Conservation (phyloP, 2,329 filamentous ascomycete genomes). For the Venturia effusa region DNA sequence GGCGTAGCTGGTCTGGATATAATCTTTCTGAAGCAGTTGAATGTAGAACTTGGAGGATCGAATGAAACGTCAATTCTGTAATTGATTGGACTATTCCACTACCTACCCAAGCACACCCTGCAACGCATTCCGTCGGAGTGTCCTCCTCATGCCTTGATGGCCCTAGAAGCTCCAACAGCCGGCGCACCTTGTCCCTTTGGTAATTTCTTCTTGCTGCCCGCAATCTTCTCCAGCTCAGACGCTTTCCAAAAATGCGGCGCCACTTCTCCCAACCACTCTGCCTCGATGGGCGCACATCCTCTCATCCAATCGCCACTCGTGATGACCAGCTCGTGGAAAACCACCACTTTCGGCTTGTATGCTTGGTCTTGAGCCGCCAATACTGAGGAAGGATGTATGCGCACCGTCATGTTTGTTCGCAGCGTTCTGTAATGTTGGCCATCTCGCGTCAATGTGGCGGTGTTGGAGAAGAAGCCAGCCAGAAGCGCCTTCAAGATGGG, state of each 20-base stretch:
- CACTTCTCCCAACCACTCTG: slow-evolving; percentile 76
- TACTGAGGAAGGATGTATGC: slow-evolving; percentile 81
- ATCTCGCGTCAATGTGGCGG: slow-evolving; percentile 68
- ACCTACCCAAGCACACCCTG: neutral
- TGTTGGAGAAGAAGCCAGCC: slow-evolving; percentile 53
- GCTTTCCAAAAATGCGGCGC: slow-evolving; percentile 94
- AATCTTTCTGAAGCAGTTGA: too few relatives aligned
- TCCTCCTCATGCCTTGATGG: neutral
- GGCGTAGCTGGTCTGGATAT: too few relatives aligned
- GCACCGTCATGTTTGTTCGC: slow-evolving; percentile 80
- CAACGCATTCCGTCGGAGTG: neutral
- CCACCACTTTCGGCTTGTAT: slow-evolving; percentile 73
- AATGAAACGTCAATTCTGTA: too few relatives aligned
- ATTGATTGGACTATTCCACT: too few relatives aligned
- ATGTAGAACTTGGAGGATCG: too few relatives aligned
- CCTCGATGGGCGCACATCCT: slow-evolving; percentile 72
- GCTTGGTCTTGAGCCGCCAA: slow-evolving; percentile 61
- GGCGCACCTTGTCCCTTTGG: slow-evolving; percentile 43
- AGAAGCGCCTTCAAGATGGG: slow-evolving; percentile 83
- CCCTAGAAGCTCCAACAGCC: neutral
- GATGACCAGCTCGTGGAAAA: slow-evolving; percentile 76
- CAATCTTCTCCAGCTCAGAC: slow-evolving; percentile 74
- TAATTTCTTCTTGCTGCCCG: slow-evolving; percentile 57
- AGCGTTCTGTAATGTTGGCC: slow-evolving; percentile 86
- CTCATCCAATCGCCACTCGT: slow-evolving; percentile 91